Conservation (phyloP, 192 early-diverging fungal genomes). For the Ambispora gerdemannii region DNA sequence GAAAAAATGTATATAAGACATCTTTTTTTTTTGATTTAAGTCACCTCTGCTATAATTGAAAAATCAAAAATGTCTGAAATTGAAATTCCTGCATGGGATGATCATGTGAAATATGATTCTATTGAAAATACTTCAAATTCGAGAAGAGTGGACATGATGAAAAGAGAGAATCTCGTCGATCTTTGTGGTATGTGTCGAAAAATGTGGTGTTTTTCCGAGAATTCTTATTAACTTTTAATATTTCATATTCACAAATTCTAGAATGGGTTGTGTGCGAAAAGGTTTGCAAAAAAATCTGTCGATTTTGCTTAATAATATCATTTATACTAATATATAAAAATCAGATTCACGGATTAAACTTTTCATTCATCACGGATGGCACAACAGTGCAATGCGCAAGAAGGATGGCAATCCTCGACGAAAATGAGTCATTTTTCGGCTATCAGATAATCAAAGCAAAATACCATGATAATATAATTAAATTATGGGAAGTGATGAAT, state of each 20-base stretch:
- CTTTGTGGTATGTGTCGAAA: not conserved
- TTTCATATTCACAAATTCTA: not conserved
- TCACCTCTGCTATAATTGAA: too few species aligned
- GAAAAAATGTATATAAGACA: too few species aligned
- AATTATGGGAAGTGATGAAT: not conserved
- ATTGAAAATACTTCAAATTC: not conserved
- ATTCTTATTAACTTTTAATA: not conserved
- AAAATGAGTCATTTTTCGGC: not conserved
- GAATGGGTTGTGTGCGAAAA: not conserved
- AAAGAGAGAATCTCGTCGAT: not conserved
- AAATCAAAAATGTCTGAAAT: not conserved
- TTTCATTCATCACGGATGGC: constrained; percentile 13
- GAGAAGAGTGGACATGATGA: not conserved
- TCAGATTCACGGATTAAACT: constrained; percentile 1
- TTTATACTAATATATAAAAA: not conserved
- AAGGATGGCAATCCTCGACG: not conserved
- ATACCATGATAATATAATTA: not conserved
- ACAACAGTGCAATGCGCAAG: constrained; percentile 2
- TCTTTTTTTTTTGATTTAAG: too few species aligned
- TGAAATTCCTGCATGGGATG: not conserved
- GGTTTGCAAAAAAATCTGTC: not conserved
- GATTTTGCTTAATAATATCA: not conserved
- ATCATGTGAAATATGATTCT: not conserved
- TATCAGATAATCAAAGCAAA: constrained; percentile 4
- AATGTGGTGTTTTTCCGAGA: not conserved